phyloP scores from a whole-genome alignment of 208 protist species.

The Leptomonas seymouri region DNA sequence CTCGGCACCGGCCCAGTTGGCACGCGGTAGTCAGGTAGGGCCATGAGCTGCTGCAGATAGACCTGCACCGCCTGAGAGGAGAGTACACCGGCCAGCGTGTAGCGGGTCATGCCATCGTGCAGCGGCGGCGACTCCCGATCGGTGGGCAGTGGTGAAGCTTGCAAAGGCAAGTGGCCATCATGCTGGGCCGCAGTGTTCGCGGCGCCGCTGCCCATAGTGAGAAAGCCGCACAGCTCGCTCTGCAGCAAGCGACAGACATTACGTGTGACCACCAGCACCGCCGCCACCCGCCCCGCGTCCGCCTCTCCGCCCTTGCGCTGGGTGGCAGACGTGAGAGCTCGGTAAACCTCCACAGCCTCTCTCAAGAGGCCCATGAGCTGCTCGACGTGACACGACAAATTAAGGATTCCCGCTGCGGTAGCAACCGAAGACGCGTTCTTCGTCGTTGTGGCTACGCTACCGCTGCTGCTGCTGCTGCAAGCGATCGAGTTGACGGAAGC shows the following conservation, averaged over 20 bases:
- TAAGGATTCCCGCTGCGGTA: conserved; percentile 10
- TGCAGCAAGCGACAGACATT: conserved; percentile 66
- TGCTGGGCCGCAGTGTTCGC: background rate
- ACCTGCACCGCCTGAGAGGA: conserved; percentile 10
- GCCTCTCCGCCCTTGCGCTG: conserved; percentile 1
- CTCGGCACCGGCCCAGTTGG: conserved; percentile 39
- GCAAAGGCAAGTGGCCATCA: background rate
- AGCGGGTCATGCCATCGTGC: conserved; percentile 8
- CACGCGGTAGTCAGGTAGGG: conserved; percentile 24
- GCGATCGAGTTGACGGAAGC: conserved; percentile 21
- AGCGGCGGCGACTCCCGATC: conserved; percentile 11
- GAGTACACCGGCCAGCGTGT: conserved; percentile 10
- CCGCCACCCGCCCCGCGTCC: conserved; percentile 29
- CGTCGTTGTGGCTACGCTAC: background rate
- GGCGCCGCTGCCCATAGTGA: conserved; percentile 11
- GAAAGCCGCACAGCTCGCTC: conserved; percentile 50
- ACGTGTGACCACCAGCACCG: conserved; percentile 48
- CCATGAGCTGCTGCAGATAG: conserved; percentile 28
- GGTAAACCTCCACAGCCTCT: background rate
- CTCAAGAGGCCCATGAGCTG: conserved; percentile 25
- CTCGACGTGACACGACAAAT: conserved; percentile 4
- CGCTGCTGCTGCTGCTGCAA: conserved; percentile 4
- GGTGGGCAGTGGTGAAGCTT: conserved; percentile 7
- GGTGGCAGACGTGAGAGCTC: background rate
- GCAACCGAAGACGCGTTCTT: background rate